phyloP scores from a whole-genome alignment of 1,139 yeast genomes.

The Kodamaea plutei region DNA sequence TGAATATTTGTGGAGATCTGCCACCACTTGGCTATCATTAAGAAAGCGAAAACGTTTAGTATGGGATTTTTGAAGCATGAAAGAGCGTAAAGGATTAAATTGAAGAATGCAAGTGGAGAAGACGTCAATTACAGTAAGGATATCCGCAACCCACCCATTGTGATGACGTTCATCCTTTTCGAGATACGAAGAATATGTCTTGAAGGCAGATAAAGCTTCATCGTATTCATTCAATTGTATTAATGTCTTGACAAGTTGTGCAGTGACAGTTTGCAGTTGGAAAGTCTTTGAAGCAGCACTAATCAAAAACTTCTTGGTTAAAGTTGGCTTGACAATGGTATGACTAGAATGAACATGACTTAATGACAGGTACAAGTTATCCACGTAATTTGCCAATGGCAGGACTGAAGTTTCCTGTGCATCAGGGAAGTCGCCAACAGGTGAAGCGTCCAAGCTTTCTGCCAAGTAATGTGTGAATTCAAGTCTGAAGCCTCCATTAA shows the following conservation, averaged over 20 bases:
- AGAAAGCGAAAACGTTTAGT: slow-evolving; percentile 25
- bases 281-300: slow-evolving; percentile 32
- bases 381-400: slow-evolving; percentile 26
- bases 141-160: slow-evolving; percentile 30
- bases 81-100: slow-evolving; percentile 37
- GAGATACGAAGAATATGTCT: slow-evolving; percentile 33
- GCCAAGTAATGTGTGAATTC: slow-evolving; percentile 30
- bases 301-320: slow-evolving; percentile 32
- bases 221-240: slow-evolving; percentile 37
- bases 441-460: slow-evolving; percentile 19
- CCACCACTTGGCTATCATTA: slow-evolving; percentile 20
- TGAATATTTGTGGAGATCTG: slow-evolving; percentile 16
- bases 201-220: slow-evolving; percentile 44
- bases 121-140: slow-evolving; percentile 34
- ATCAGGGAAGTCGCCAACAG: slow-evolving; percentile 29
- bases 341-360: slow-evolving; percentile 21
- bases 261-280: slow-evolving; percentile 35
- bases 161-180: slow-evolving; percentile 34
- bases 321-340: slow-evolving; percentile 22
- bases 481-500: slow-evolving; percentile 23
- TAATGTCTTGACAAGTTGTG: slow-evolving; percentile 31
- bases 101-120: slow-evolving; percentile 31
- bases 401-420: slow-evolving; percentile 20
- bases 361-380: slow-evolving; percentile 31
- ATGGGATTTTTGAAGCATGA: slow-evolving; percentile 14